These are phyloP conservation scores for Seminavis robusta DNA, from an alignment of 108 stramenopile genomes.

Conservation along the genomic window DNA sequence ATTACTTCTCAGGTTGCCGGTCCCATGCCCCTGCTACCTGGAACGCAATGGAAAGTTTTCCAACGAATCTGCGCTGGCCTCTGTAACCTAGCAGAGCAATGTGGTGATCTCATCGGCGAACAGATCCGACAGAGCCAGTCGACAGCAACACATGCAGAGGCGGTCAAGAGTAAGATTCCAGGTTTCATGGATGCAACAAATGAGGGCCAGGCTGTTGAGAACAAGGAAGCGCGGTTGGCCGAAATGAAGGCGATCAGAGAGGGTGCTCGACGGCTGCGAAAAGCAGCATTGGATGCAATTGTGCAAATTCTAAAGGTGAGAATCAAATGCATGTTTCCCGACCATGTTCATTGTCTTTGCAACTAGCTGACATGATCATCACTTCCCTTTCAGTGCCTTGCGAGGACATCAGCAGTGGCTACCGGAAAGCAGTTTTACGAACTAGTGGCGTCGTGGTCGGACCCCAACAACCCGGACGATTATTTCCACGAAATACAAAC, in stretches of 20 bases:
- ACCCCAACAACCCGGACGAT: too few species aligned
- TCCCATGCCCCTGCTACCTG: slow-evolving; percentile 31
- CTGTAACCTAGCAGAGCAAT: slow-evolving; percentile 74
- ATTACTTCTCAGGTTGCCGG: slow-evolving; percentile 13
- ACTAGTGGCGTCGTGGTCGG: slow-evolving; percentile 28
- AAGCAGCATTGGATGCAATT: slow-evolving; percentile 66
- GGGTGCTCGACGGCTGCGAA: slow-evolving; percentile 59
- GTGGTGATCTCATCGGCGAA: slow-evolving; percentile 61
- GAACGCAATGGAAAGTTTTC: slow-evolving; percentile 58
- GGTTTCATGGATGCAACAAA: too few species aligned
- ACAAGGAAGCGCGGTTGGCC: too few species aligned
- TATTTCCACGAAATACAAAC: too few species aligned
- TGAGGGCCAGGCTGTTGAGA: too few species aligned
- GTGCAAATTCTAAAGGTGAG: slow-evolving; percentile 43
- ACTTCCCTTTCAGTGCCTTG: slow-evolving; percentile 13
- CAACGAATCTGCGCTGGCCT: slow-evolving; percentile 61
- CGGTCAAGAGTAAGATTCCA: slow-evolving; percentile 2
- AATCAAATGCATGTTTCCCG: too few species aligned
- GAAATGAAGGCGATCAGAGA: slow-evolving; percentile 50
- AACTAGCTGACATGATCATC: neutral
- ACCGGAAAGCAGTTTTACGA: slow-evolving; percentile 14
- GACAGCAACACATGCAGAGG: slow-evolving; percentile 5
- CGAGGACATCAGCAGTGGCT: slow-evolving; percentile 25
- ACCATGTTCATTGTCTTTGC: slow-evolving; percentile 41
- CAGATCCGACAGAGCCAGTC: slow-evolving; percentile 47